Conservation (phyloP, 768 basidiomycete species). For the Russula emetica region DNA sequence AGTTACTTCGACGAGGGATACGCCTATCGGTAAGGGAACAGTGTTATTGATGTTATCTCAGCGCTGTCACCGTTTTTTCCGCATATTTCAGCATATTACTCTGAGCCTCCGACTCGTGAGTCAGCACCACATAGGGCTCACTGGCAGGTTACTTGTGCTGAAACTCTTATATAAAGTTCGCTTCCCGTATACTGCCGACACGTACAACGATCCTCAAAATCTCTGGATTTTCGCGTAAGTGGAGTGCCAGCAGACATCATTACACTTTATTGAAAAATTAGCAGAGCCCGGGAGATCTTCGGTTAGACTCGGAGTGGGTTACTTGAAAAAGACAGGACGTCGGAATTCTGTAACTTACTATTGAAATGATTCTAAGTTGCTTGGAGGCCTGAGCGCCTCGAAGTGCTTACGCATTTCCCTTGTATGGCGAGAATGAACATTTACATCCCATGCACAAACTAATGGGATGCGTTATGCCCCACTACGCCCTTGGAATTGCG, state of each 20-base stretch:
- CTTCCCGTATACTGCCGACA: conserved; percentile 57
- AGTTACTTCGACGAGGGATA: conserved; percentile 11
- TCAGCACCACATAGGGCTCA: neutral
- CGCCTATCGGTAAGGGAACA: conserved; percentile 21
- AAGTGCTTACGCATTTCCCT: neutral
- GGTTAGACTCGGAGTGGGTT: conserved; percentile 11
- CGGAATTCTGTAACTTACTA: conserved; percentile 12
- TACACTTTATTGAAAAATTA: neutral
- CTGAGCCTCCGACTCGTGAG: conserved; percentile 24
- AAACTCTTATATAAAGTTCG: conserved; percentile 40
- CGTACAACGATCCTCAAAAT: conserved; percentile 60
- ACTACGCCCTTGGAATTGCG: neutral
- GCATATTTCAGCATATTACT: conserved; percentile 16
- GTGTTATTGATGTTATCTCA: neutral
- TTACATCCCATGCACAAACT: neutral
- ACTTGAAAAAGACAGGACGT: neutral
- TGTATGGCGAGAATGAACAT: conserved; percentile 1
- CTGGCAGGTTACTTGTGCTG: neutral
- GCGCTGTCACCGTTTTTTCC: neutral
- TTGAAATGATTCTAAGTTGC: neutral
- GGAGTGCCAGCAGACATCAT: neutral
- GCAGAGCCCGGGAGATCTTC: conserved; percentile 24
- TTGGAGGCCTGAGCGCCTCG: neutral
- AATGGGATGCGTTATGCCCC: neutral
- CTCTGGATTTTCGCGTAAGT: conserved; percentile 55